Conservation (phyloP, 148 eudicot species). For the Linanthus parryae region DNA sequence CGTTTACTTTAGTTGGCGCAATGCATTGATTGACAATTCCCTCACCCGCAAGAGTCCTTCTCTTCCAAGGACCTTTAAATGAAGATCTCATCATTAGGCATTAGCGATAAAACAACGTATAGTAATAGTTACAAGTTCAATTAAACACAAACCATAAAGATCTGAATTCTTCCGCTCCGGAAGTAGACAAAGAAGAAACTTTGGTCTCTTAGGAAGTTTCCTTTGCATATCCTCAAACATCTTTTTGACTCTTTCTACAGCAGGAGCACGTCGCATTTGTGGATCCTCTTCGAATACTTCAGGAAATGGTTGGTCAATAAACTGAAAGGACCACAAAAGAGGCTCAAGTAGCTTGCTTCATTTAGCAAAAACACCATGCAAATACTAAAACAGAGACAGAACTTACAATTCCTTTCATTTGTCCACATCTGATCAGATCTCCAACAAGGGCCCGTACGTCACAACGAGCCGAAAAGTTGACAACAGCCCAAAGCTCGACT, state of each 20-base stretch:
- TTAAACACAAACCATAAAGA: too few species aligned
- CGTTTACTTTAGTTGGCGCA: slow-evolving; percentile 51
- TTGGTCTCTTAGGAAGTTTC: slow-evolving; percentile 32
- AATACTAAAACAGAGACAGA: neutral
- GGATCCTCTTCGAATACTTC: slow-evolving; percentile 23
- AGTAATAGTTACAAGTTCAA: too few species aligned
- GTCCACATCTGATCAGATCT: neutral
- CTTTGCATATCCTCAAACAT: slow-evolving; percentile 22
- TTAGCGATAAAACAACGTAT: too few species aligned
- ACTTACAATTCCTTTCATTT: slow-evolving; percentile 1
- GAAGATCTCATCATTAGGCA: too few species aligned
- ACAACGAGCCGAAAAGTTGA: neutral
- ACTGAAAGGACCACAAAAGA: slow-evolving; percentile 13
- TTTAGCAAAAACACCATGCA: too few species aligned
- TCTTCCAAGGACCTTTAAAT: slow-evolving; percentile 64
- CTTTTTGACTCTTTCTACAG: slow-evolving; percentile 29
- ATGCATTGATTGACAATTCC: slow-evolving; percentile 63
- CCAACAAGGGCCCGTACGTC: neutral
- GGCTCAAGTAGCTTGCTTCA: too few species aligned
- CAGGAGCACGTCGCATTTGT: slow-evolving; percentile 23
- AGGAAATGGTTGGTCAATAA: slow-evolving; percentile 15
- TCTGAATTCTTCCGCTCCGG: too few species aligned
- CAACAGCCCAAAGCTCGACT: neutral
- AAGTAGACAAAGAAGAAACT: too few species aligned
- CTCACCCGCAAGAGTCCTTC: slow-evolving; percentile 33